Conservation (phyloP, 2,329 filamentous ascomycete genomes). For the Fusarium mexicanum region DNA sequence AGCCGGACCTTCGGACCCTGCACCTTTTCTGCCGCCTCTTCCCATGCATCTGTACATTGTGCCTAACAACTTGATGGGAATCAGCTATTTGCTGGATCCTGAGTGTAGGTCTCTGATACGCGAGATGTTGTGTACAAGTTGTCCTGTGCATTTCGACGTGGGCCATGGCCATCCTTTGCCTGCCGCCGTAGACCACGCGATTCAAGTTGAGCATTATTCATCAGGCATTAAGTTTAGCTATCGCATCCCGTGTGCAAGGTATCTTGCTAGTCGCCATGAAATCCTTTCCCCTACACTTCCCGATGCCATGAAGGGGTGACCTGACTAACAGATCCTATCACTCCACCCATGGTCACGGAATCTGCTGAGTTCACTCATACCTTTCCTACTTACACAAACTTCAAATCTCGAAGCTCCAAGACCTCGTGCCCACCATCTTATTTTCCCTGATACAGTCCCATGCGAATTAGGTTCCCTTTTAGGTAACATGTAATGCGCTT, state of each 20-base stretch:
- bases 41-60: slow-evolving; percentile 22
- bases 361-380: slow-evolving; percentile 9
- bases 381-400: slow-evolving; percentile 2
- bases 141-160: slow-evolving; percentile 10
- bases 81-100: slow-evolving; percentile 6
- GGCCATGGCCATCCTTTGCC: slow-evolving; percentile 7
- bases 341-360: slow-evolving; percentile 34
- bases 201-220: slow-evolving; percentile 5
- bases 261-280: neutral
- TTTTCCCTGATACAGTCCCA: neutral
- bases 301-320: slow-evolving; percentile 7
- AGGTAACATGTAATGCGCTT: neutral
- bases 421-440: slow-evolving; percentile 15
- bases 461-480: neutral
- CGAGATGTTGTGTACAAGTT: slow-evolving; percentile 2
- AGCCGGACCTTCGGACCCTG: slow-evolving; percentile 10
- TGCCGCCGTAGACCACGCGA: slow-evolving; percentile 11
- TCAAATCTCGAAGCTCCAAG: slow-evolving; percentile 5
- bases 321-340: slow-evolving; percentile 33
- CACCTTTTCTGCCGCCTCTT: slow-evolving; percentile 11
- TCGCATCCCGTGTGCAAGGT: neutral
- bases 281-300: neutral
- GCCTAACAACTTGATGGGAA: slow-evolving; percentile 27
- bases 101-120: neutral
- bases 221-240: neutral